phyloP scores from a whole-genome alignment of 768 basidiomycete species.

The Mycena capillaripes region DNA sequence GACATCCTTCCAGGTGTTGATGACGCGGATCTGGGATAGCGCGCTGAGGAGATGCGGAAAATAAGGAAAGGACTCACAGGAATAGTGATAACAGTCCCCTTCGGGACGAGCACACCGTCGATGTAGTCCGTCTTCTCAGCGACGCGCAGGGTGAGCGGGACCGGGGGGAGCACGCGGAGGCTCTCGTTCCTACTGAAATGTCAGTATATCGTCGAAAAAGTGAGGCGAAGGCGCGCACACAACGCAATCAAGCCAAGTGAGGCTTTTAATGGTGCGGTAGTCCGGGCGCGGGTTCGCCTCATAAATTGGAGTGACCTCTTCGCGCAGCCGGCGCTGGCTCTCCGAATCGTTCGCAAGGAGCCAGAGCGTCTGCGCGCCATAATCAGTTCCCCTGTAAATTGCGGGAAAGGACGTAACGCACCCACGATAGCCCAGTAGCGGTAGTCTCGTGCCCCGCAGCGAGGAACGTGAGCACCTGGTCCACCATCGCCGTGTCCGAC shows the following conservation, averaged over 20 bases:
- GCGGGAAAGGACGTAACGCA: conserved; percentile 33
- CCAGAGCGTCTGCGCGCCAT: conserved; percentile 59
- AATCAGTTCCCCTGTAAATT: conserved; percentile 18
- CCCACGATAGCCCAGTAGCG: conserved; percentile 65
- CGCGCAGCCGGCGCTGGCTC: conserved; percentile 64
- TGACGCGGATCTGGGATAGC: conserved; percentile 56
- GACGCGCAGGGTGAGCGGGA: conserved; percentile 54
- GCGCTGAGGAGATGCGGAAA: not conserved
- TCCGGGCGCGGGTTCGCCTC: conserved; percentile 49
- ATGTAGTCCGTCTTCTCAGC: conserved; percentile 55
- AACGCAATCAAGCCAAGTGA: conserved; percentile 57
- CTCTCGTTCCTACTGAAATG: conserved; percentile 52
- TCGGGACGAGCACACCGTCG: conserved; percentile 58
- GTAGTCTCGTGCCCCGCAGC: conserved; percentile 60
- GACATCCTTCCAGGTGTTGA: conserved; percentile 63
- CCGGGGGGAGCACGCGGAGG: conserved; percentile 56
- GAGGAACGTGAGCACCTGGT: conserved; percentile 68
- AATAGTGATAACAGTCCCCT: conserved; percentile 58
- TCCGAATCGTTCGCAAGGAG: conserved; percentile 65
- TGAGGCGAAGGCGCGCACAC: conserved; percentile 46
- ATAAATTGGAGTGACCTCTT: conserved; percentile 62
- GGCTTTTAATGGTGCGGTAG: conserved; percentile 56
- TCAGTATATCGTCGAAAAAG: not conserved
- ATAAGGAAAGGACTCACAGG: conserved; percentile 43
- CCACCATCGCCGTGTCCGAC: conserved; percentile 64